Evolutionary conservation across 495 filamentous ascomycete species (phyloP), one percentile per base, ranked within the genome.

Genomic region (Penicillium alfredii): DNA sequence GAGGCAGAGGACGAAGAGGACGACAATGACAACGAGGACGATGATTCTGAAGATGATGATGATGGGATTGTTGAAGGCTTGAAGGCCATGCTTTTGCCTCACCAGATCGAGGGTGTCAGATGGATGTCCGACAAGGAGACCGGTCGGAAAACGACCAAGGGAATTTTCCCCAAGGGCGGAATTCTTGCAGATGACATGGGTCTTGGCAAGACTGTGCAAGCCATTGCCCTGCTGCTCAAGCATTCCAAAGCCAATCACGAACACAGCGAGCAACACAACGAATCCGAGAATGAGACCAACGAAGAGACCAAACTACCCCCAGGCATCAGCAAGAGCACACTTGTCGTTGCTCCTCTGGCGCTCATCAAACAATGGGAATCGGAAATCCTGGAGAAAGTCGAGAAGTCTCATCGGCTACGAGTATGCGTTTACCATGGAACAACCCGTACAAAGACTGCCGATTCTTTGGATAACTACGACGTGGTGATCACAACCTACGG

Each of bases 401-500:
- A 73, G 22, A 55, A 68, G 21, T 68, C 72, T 4, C 84, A 92
- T 46, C 71, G 53, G 43, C 68, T 94, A 13, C 75, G 78, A 38
- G 88, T 98, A 6, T 80, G 77, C 42, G 77, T 98, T 14, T 94
- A 98, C 50, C 92, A 98, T 50, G 92, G 92, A 4, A 74, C 85
- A 2, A 75, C 79, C 34, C 83, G 92, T 3, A 83, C 87, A 2
- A 96, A 94, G 50, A 69, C 78, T 3, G 76, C 77, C 42, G 68
- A 74, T 30, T 78, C 84, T 13, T 66, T 98, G 20, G 80, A 80
- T 48, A 74, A 76, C 34, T 94, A 94, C 52, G 92, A 98, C 56
- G 86, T 98, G 4, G 93, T 98, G 26, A 93, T 98, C 48, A 97
- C 92, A 1, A 98, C 92, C 1, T 98, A 96, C 48, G 86, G 94